Base-by-base conservation (phyloP, 352 stramenopile genomes). In the Peronospora destructor region DNA sequence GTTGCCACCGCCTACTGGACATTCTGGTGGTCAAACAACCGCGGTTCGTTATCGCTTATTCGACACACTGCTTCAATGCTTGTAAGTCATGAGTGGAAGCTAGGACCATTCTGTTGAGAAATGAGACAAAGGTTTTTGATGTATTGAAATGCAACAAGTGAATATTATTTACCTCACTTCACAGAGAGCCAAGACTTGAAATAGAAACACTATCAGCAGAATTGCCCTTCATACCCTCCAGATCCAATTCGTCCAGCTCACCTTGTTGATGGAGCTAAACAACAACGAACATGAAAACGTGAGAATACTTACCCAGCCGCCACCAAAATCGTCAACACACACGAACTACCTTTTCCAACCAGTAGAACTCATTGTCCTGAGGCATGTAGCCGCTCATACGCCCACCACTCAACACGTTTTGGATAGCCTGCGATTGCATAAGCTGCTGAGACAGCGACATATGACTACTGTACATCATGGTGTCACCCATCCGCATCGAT, bases 281-380 rank as follows among this genome's bases (percentile, higher is more conserved):
- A 40, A 11, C 41, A 12, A 46, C 33, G 34, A 65, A 25, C 36
- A 42, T 9, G 60, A 21, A 46, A 23, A 32, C 12, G 12, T 65
- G 29, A 56, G n/a, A 37, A 59, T 0, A 35, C 26, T 10, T 6
- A 37, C 50, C 17, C 13, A 25, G 37, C 13, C 33, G 26, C 19
- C 25, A 58, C 6, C 12, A 41, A 9, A 12, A 23, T 3, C 40
- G 2, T 17, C 12, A 34, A 7, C 30, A 36, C 12, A 36, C 16
- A 36, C 30, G 12, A 4, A 55, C 7, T 49, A 93, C 82, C 76
- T 91, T 94, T 48, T 94, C 78, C 26, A 94, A 61, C 83, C 83
- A 94, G 51, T 94, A 94, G 34, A 91, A 94, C 56, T 94, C 76
- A 39, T 84, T 94, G 43, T 88, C 76, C 54, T 90, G 78, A 7